Evolutionary conservation across 495 filamentous ascomycete genomes (phyloP), one percentile per base, ranked within the genome.

Genomic region (Annulohypoxylon nitens): DNA sequence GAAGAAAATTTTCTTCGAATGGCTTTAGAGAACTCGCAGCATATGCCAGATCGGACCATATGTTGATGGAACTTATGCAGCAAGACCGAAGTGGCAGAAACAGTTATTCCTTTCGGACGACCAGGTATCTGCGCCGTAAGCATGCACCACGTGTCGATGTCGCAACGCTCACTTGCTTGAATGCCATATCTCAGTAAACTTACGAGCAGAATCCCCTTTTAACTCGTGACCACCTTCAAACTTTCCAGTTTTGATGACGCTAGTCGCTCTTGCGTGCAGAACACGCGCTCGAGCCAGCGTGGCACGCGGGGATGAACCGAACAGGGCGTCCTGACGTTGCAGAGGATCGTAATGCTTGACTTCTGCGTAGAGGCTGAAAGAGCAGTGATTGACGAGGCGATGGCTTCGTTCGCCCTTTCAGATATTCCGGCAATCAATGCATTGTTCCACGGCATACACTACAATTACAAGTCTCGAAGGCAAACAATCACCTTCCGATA

Each of bases 291-390:
- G 48, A 65, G 48, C 57, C 66, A 69, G 57, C 62, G 51, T 58
- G 50, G 57, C 61, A 74, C 71, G 71, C 68, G 71, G 71, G 55
- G 58, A 65, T 23, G 45, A 59, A 23, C 26, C n/a, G 30, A 23
- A 73, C 18, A 23, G 39, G 45, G 36, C 11, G 18, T 59, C 48
- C 37, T 59, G 45, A 61, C 45, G 54, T 36, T 59, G 53, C 10
- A 48, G 50, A 74, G 71, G 71, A 74, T 74, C 55, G n/a, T 16
- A 62, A 74, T 74, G 71, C 71, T 37, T 30, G 71, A n/a, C 48
- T 57, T 55, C 10, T 12, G 34, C 23, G n/a, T 10, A 57, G 61
- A 65, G 48, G 53, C 54, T 66, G 43, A 63, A 61, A 37, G 45
- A 43, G 30, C 36, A 55, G 53, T 36, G 61, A 65, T 65, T 20